Base-by-base conservation (phyloP, 257 asterid species). In the Misopates orontium region DNA sequence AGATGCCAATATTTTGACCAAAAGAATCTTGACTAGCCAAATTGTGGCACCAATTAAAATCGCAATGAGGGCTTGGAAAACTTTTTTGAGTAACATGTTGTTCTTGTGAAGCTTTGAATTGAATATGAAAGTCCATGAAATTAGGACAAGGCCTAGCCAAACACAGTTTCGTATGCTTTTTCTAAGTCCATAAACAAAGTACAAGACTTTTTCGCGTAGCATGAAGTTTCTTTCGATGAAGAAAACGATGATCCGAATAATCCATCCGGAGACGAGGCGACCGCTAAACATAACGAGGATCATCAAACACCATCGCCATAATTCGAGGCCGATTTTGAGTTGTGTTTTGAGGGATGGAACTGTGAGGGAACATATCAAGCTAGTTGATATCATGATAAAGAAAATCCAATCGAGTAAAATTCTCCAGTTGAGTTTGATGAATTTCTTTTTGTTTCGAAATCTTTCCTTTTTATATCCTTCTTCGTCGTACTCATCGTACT, bases 181-280 rank as follows among this genome's bases (percentile, higher is more conserved):
- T 2, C 87, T 41, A 5, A 85, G 74, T 0, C 85, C 85, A 17
- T 85, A 83, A 0, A 83, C 92, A 44, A 85, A 85, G 71, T 85
- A 85, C 8, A 85, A 49, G 0, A 83, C 89, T 70, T 74, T 85
- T 69, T 78, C 87, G 0, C 83, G 71, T 0, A 83, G 79, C 85
- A 83, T 83, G 71, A 78, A 85, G 73, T 85, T 85, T 14, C 85
- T 67, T 47, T 85, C 92, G 25, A 82, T 79, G 45, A 70, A 15
- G 60, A 83, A 85, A 24, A 74, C 87, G 1, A 41, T 24, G 56
- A 74, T 55, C 1, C 65, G 40, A 4, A 78, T 56, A 41, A 85
- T 62, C 87, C 87, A 85, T 12, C 67, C 79, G 20, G 92, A 80
- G 67, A 85, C 79, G 5, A 85, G 83, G 36, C 92, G 80, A 62